Evolutionary conservation across 1,139 yeast genomes (phyloP), one percentile per base, ranked within the genome.

Genomic region (Blastobotrys illinoisensis): DNA sequence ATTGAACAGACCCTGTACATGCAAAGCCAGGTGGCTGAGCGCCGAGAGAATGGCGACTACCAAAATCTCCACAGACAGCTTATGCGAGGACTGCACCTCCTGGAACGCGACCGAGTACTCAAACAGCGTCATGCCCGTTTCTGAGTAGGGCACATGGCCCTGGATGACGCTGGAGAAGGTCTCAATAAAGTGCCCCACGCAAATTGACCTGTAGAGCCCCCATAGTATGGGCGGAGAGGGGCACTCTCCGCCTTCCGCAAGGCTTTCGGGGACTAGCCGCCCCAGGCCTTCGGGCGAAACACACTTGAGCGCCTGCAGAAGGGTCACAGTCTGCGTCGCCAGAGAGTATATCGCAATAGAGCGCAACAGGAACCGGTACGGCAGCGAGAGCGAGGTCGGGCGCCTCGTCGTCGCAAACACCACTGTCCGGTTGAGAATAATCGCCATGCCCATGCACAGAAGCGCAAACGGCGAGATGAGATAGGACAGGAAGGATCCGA

Each of bases 71-170:
- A 78, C 78, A 0, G 83, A 74, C 7, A 88, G 85, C 19, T 76
- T 64, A 44, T 70, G 71, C 4, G 76, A 69, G n/a, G 79, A 73
- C 62, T 82, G 82, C 28, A 79, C 82, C 62, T 85, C 91, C 64
- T 86, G 90, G 64, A 85, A 85, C 11, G 88, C 87, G 26, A 85
- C 69, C 1, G 90, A 84, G 64, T 82, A 85, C 64, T 86, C 95
- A 67, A 86, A 85, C 32, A 86, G 70, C 0, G 93, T 83, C 60
- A 86, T 73, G 0, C 90, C 90, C 9, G 86, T 78, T 60, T 85
- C 93, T 9, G 81, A 78, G 54, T 78, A 76, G 1, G 89, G 87
- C 48, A 77, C 75, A 36, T 71, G 70, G 6, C 88, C 88, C 54
- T 79, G 78, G 2, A 84, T 75, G 18, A 81, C 82, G 6, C 87